Percentiles rank a stretch among this genome's conserved stretches.
phyloP scores from a whole-genome alignment of 2,329 filamentous ascomycete genomes.

The Fusarium pininemorale region DNA sequence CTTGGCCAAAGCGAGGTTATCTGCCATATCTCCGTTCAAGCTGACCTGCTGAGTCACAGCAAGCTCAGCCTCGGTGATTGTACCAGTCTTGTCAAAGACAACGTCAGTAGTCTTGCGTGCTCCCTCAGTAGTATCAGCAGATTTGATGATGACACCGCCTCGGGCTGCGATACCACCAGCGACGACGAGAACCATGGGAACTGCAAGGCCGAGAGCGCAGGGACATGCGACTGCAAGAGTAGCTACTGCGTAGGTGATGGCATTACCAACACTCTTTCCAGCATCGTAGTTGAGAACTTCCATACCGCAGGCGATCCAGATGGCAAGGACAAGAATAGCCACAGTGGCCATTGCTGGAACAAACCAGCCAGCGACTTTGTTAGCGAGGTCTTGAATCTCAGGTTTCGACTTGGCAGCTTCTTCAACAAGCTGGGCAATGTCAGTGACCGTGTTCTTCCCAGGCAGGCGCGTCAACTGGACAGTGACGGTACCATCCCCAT shows the following conservation, averaged over 20 bases:
- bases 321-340: conserved; percentile 53
- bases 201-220: conserved; percentile 71
- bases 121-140: conserved; percentile 63
- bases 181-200: conserved; percentile 73
- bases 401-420: conserved; percentile 68
- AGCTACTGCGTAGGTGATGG: conserved; percentile 52
- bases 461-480: conserved; percentile 60
- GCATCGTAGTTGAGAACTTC: conserved; percentile 50
- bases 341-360: conserved; percentile 63
- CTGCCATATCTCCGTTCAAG: not conserved
- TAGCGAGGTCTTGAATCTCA: conserved; percentile 65
- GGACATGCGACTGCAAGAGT: conserved; percentile 71
- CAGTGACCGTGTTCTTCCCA: conserved; percentile 67
- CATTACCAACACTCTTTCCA: conserved; percentile 41
- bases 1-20: not conserved
- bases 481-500: conserved; percentile 57
- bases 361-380: conserved; percentile 66
- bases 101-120: conserved; percentile 64
- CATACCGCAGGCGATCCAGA: not conserved
- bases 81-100: conserved; percentile 75
- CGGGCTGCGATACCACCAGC: conserved; percentile 66
- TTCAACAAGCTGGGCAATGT: conserved; percentile 68
- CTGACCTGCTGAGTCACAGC: not conserved
- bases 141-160: conserved; percentile 69
- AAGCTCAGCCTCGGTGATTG: conserved; percentile 62